A percentile compares a stretch with the other conserved stretches of the same genome.
Conservation (phyloP, 345 rosid genomes). For the Moricandia arvensis region DNA sequence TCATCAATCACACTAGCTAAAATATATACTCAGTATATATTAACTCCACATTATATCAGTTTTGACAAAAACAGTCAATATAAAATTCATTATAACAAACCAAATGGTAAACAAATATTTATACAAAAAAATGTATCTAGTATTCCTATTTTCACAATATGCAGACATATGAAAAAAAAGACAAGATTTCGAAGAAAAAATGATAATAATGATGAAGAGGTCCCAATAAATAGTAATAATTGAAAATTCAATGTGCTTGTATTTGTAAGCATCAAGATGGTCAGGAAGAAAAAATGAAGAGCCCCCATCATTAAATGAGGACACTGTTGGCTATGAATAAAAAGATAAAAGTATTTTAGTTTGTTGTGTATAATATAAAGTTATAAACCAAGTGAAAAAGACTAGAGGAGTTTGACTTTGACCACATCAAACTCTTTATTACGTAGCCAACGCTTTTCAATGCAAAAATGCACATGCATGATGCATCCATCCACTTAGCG, state of each 20-base stretch:
- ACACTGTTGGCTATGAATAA: conserved; percentile 21
- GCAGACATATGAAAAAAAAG: neutral
- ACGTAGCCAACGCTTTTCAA: conserved; percentile 27
- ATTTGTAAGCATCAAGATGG: neutral
- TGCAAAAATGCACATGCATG: conserved; percentile 34
- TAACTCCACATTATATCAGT: neutral
- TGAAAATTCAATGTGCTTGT: neutral
- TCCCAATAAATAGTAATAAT: neutral
- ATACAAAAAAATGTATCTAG: neutral
- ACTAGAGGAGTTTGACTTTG: conserved; percentile 31
- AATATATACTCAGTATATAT: neutral
- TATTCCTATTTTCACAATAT: neutral
- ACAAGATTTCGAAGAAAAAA: neutral
- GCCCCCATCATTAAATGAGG: conserved; percentile 17
- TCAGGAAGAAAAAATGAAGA: conserved; percentile 10
- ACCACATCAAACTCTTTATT: conserved; percentile 24
- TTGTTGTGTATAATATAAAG: neutral
- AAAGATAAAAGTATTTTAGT: conserved; percentile 22
- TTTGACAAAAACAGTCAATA: neutral
- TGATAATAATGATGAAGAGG: neutral
- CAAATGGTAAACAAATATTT: neutral
- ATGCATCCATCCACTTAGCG: conserved; percentile 8
- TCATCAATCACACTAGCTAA: conserved; percentile 2
- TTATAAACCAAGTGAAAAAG: neutral
- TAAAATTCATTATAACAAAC: neutral